Evolutionary conservation across 108 stramenopile genomes (phyloP).

Genomic region (Nitzschia putrida): DNA sequence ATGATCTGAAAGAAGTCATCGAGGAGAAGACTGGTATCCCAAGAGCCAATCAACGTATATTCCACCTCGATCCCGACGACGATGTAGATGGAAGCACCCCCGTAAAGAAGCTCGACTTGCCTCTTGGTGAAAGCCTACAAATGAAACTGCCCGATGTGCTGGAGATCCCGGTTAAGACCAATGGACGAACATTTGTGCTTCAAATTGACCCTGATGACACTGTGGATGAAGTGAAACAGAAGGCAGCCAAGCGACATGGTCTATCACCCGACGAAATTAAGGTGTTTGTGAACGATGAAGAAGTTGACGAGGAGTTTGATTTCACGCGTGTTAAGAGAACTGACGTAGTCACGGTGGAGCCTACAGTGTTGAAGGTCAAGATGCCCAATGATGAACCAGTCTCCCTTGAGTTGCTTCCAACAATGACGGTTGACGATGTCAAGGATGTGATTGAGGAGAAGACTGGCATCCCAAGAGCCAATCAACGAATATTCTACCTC

Average conservation of each 20-base stretch:
- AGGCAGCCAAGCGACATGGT: conserved; percentile 7
- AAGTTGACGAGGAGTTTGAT: not conserved
- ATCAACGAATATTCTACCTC: conserved; percentile 21
- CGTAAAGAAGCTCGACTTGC: conserved; percentile 1
- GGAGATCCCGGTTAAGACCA: conserved; percentile 7
- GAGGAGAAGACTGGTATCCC: conserved; percentile 24
- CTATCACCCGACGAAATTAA: conserved; percentile 9
- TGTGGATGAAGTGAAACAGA: conserved; percentile 20
- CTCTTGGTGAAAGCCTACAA: conserved; percentile 1
- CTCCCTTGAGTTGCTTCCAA: not conserved
- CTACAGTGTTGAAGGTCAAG: conserved; percentile 13
- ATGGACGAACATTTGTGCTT: conserved; percentile 28
- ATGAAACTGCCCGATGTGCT: not conserved
- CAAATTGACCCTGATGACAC: conserved; percentile 23
- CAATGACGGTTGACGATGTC: not conserved
- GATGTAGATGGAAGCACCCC: conserved; percentile 21
- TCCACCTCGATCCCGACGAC: conserved; percentile 12
- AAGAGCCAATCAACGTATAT: conserved; percentile 19
- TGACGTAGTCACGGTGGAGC: conserved; percentile 7
- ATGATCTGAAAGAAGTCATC: conserved; percentile 26
- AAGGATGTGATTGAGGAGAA: conserved; percentile 5
- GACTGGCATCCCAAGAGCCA: not conserved
- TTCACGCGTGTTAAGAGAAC: not conserved
- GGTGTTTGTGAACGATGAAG: conserved; percentile 8
- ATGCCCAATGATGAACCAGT: conserved; percentile 15